A percentile compares a stretch with the other conserved stretches of the same genome.
phyloP scores from a whole-genome alignment of 768 basidiomycete species.

The Boletellus ananas region DNA sequence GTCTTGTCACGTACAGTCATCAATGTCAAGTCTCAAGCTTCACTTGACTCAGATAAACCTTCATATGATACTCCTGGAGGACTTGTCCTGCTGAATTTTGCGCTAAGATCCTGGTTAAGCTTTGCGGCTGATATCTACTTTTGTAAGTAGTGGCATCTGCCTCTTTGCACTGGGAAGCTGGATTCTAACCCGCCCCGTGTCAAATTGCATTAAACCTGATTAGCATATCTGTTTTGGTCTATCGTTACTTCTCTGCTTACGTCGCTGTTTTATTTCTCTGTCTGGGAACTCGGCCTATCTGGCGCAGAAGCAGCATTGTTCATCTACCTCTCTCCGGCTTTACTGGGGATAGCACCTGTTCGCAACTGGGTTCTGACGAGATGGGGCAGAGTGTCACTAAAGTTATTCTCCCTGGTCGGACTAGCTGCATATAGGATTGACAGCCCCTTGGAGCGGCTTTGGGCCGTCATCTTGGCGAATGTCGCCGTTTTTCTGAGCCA shows the following conservation, averaged over 20 bases:
- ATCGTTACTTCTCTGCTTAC: constrained; percentile 75
- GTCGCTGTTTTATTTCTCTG: constrained; percentile 86
- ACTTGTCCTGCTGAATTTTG: background rate
- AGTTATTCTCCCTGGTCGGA: constrained; percentile 48
- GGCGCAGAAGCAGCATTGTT: constrained; percentile 78
- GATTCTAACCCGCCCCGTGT: background rate
- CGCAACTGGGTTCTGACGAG: constrained; percentile 44
- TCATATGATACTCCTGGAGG: background rate
- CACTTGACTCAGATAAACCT: background rate
- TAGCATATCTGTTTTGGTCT: constrained; percentile 82
- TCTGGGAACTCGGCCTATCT: constrained; percentile 84
- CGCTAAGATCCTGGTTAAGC: constrained; percentile 20
- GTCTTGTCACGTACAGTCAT: background rate
- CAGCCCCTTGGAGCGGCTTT: constrained; percentile 51
- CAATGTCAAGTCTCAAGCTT: background rate
- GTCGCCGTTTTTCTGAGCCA: constrained; percentile 46
- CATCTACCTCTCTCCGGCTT: constrained; percentile 61
- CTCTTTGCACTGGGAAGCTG: background rate
- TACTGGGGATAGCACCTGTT: constrained; percentile 49
- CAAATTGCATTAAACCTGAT: background rate
- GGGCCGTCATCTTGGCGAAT: constrained; percentile 54
- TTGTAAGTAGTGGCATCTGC: constrained; percentile 36
- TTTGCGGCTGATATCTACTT: constrained; percentile 52
- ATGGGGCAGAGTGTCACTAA: constrained; percentile 47
- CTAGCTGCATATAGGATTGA: constrained; percentile 50